phyloP scores from a whole-genome alignment of 768 basidiomycete genomes.

The Russula olivacea region DNA sequence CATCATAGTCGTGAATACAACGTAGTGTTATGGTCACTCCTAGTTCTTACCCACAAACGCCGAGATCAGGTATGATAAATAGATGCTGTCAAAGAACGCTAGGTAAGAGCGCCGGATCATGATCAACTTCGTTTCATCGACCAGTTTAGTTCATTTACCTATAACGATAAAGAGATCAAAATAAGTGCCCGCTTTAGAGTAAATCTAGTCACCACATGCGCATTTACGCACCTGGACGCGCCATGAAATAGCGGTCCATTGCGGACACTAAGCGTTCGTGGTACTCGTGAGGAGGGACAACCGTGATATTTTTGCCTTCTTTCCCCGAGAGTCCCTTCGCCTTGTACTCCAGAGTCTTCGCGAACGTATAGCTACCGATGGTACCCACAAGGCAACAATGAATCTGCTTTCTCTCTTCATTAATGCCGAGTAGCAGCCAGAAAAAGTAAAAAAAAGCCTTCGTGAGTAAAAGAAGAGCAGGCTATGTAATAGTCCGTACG shows the following conservation, averaged over 20 bases:
- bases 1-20: background rate
- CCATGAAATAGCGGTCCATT: conserved; percentile 68
- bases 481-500: conserved; percentile 40
- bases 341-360: conserved; percentile 81
- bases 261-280: conserved; percentile 69
- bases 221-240: conserved; percentile 55
- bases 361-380: conserved; percentile 80
- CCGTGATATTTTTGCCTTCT: conserved; percentile 67
- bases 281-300: conserved; percentile 76
- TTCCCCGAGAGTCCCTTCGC: conserved; percentile 59
- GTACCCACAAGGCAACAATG: conserved; percentile 79
- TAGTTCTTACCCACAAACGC: background rate
- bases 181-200: background rate
- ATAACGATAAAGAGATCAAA: background rate
- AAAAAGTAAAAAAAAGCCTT: background rate
- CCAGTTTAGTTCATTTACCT: conserved; percentile 39
- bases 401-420: conserved; percentile 59
- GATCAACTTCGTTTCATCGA: conserved; percentile 31
- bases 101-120: conserved; percentile 30
- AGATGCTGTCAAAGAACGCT: conserved; percentile 30
- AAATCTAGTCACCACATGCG: background rate
- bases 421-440: conserved; percentile 69
- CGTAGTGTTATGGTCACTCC: background rate
- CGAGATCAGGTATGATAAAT: background rate
- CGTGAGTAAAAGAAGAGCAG: background rate